Evolutionary conservation across 2,329 filamentous ascomycete species (phyloP), one percentile per base, ranked within the genome.

Genomic region (Microcyclospora pomicola): DNA sequence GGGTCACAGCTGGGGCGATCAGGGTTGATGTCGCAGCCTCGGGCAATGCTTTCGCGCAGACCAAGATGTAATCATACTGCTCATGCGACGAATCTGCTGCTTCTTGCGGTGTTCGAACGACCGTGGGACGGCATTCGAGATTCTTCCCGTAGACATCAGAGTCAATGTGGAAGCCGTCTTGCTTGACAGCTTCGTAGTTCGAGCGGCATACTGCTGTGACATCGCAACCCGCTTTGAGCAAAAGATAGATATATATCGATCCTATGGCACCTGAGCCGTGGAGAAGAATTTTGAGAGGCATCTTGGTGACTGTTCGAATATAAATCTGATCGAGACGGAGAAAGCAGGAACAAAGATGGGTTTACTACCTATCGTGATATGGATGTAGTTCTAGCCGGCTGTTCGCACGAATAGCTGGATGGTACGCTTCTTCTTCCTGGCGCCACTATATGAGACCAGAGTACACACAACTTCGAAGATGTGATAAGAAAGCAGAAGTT

Each of bases 21-120:
- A 58, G 43, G 5, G 55, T 45, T 2, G 55, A 44, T 6, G 55
- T 53, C 2, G 59, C 50, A 5, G 49, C 53, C 7, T 51, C 58
- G 1, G 64, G 64, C 16, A 68, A 59, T 11, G 60, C 64, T 56
- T 71, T 71, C 39, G 58, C 61, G 24, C 56, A 60, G 29, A 70
- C 59, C 9, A 71, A 40, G n/a, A 71, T 48, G 47, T 63, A 70
- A 49, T 71, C 66, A 47, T 61, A 70, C 2, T 54, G 49, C 3
- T 38, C 45, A 31, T 42, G 15, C 12, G 30, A n/a, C 19, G 19
- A 24, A 13, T 38, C 9, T 42, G 50, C 53, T 16, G 59, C 63
- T 49, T 65, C 60, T 15, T 47, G 40, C 15, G 58, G 59, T 32
- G 48, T 48, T 6, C 50, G 49, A 2, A 59, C 60, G 16, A 64